These are phyloP conservation scores for Akanthomyces lecanii DNA, from an alignment of 2,329 filamentous ascomycete species.

Conservation along the genomic window DNA sequence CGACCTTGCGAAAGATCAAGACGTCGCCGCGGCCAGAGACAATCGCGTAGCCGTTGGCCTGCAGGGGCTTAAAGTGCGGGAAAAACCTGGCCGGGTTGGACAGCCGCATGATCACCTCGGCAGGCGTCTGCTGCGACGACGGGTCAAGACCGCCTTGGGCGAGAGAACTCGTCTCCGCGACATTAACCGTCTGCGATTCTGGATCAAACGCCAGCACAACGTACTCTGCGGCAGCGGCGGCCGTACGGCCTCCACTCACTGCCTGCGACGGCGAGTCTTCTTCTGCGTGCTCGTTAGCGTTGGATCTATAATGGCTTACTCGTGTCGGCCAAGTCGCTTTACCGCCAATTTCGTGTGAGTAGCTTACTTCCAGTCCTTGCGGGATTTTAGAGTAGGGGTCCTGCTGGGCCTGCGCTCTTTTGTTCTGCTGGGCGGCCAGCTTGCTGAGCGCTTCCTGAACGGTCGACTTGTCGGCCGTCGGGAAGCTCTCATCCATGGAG, in stretches of 20 bases:
- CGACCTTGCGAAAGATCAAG: constrained; percentile 62
- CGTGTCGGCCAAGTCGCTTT: constrained; percentile 32
- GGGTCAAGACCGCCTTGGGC: constrained; percentile 40
- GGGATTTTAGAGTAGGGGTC: constrained; percentile 43
- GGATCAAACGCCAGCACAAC: constrained; percentile 65
- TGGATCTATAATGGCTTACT: constrained; percentile 29
- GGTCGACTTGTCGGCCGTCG: constrained; percentile 22
- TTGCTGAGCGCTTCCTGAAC: constrained; percentile 26
- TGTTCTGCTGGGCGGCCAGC: neutral
- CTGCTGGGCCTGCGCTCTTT: constrained; percentile 20
- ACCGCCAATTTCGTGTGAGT: constrained; percentile 39
- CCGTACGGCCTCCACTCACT: constrained; percentile 10
- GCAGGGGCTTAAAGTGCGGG: constrained; percentile 55
- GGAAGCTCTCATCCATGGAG: constrained; percentile 42
- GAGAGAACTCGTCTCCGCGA: constrained; percentile 57
- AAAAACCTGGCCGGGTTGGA: constrained; percentile 63
- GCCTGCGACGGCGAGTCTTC: constrained; percentile 6
- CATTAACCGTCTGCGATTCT: constrained; percentile 51
- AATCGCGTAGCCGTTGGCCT: constrained; percentile 62
- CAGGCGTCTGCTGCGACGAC: constrained; percentile 39
- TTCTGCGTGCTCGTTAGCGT: constrained; percentile 16
- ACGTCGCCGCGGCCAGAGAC: constrained; percentile 59
- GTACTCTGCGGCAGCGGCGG: constrained; percentile 36
- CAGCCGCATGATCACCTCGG: constrained; percentile 56
- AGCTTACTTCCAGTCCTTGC: constrained; percentile 46